phyloP scores from a whole-genome alignment of 1,284 basidiomycete genomes.

The Ceratobasidium sp. region DNA sequence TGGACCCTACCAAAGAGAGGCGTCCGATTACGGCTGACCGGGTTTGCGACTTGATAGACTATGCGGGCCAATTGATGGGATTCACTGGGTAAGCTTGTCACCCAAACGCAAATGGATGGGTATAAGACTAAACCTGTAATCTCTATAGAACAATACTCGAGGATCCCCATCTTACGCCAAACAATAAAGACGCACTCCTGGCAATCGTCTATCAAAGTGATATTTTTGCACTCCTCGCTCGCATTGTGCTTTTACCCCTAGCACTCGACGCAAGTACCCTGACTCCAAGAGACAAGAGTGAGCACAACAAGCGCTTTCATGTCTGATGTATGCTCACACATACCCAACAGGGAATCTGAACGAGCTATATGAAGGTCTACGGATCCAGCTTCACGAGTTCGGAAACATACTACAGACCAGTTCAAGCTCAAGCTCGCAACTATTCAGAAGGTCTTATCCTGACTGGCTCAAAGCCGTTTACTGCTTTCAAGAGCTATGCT shows the following conservation, averaged over 20 bases:
- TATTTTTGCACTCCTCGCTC: background rate
- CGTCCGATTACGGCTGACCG: background rate
- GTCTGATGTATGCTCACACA: background rate
- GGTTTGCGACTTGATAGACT: slow-evolving; percentile 8
- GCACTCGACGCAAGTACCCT: background rate
- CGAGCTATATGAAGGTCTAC: background rate
- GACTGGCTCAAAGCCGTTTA: slow-evolving; percentile 24
- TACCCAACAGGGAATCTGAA: background rate
- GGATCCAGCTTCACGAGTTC: background rate
- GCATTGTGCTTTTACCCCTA: background rate
- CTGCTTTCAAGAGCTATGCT: background rate
- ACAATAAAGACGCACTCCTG: background rate
- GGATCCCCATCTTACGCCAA: background rate
- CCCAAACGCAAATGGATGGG: background rate
- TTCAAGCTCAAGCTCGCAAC: background rate
- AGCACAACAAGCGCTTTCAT: background rate
- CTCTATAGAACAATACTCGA: background rate
- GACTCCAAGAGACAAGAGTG: background rate
- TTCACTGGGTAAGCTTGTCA: background rate
- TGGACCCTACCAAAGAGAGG: slow-evolving; percentile 3
- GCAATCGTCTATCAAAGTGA: background rate
- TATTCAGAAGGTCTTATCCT: slow-evolving; percentile 4
- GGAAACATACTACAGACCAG: background rate
- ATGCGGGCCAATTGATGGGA: background rate
- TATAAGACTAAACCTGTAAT: background rate